phyloP scores from a whole-genome alignment of 2,329 filamentous ascomycete species.

The Talaromyces sp. region DNA sequence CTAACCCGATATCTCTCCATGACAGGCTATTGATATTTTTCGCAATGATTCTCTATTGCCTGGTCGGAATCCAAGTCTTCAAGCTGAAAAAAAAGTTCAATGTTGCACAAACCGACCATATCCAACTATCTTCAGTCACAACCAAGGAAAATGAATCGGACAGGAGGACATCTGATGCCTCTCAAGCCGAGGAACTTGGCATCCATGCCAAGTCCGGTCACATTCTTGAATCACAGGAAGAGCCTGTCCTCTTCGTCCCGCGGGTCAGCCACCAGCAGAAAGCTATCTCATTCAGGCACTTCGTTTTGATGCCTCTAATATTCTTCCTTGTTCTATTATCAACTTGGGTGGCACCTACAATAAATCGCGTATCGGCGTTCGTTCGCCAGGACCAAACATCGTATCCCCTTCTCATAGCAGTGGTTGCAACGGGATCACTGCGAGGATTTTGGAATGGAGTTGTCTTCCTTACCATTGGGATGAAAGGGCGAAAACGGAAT shows the following conservation, averaged over 20 bases:
- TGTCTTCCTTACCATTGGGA: conserved; percentile 34
- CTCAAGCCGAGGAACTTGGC: neutral
- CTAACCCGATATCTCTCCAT: neutral
- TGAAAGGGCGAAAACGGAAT: conserved; percentile 25
- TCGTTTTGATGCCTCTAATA: conserved; percentile 36
- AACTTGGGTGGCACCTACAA: conserved; percentile 34
- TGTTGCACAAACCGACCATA: conserved; percentile 23
- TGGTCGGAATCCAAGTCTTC: conserved; percentile 30
- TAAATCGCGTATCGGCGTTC: conserved; percentile 32
- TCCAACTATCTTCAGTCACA: conserved; percentile 21
- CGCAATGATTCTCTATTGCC: conserved; percentile 18
- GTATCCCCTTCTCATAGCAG: conserved; percentile 27
- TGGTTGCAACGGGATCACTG: conserved; percentile 31
- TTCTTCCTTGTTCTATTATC: conserved; percentile 32
- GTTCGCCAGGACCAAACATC: conserved; percentile 23
- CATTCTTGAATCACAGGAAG: neutral
- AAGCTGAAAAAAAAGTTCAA: conserved; percentile 28
- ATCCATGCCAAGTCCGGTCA: neutral
- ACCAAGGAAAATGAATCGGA: conserved; percentile 13
- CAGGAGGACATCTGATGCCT: neutral
- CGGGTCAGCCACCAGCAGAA: conserved; percentile 16
- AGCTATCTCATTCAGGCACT: conserved; percentile 33
- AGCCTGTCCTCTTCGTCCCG: neutral
- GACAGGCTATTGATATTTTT: conserved; percentile 25
- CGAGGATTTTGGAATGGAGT: conserved; percentile 37